phyloP scores from a whole-genome alignment of 2,329 filamentous ascomycete species.

The Calycina herbarum region DNA sequence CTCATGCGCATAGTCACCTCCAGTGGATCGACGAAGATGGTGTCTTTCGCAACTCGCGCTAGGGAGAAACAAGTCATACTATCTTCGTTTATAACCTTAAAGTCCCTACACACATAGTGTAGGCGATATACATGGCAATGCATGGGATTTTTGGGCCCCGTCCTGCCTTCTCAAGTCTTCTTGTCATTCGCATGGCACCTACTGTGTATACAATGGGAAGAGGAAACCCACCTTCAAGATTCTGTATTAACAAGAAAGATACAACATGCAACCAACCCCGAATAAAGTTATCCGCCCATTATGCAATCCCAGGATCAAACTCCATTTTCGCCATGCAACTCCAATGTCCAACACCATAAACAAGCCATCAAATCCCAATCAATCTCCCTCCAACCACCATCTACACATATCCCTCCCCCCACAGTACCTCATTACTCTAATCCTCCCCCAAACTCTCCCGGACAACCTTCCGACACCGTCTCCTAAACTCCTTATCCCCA shows the following conservation, averaged over 20 bases:
- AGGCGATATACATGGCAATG: no score
- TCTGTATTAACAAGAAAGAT: not conserved
- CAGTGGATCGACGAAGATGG: no score
- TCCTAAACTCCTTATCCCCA: conserved; percentile 70
- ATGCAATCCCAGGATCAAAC: not conserved
- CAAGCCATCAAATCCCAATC: not conserved
- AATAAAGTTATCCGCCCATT: not conserved
- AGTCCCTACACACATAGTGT: no score
- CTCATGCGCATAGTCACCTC: no score
- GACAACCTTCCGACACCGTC: conserved; percentile 41
- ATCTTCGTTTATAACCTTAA: no score
- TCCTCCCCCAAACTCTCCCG: conserved; percentile 20
- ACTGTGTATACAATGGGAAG: not conserved
- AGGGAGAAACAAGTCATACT: no score
- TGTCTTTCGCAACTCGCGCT: no score
- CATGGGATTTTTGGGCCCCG: no score
- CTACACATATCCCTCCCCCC: no score
- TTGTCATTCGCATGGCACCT: not conserved
- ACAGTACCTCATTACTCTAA: not conserved
- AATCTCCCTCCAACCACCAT: not conserved
- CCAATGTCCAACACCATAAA: not conserved
- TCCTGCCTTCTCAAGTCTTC: no score
- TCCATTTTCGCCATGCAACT: not conserved
- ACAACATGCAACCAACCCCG: not conserved
- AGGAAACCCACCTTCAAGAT: not conserved